Conservation (phyloP, 768 basidiomycete species). For the Jaapia argillacea region DNA sequence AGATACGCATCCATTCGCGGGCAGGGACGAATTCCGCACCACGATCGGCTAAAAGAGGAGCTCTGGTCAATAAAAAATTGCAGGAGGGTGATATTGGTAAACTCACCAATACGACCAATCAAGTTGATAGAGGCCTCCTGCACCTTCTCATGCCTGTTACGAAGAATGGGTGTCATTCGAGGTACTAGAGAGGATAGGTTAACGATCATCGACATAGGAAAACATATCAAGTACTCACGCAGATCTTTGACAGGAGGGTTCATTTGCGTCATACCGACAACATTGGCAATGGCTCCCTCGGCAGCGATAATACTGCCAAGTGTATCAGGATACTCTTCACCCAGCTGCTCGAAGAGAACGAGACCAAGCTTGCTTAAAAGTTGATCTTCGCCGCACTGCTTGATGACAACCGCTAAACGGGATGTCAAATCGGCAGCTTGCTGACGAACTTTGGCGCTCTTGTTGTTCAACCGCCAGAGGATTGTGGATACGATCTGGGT, state of each 20-base stretch:
- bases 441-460: constrained; percentile 97
- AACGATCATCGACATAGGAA: constrained; percentile 7
- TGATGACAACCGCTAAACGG: constrained; percentile 95
- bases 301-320: constrained; percentile 99
- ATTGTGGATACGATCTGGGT: constrained; percentile 99
- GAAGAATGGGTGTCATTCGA: constrained; percentile 99
- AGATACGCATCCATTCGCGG: constrained; percentile 99
- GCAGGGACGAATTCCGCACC: constrained; percentile 98
- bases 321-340: constrained; percentile 99
- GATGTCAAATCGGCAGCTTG: constrained; percentile 98
- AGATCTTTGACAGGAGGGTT: constrained; percentile 99
- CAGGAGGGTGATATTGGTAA: neutral
- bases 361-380: constrained; percentile 92
- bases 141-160: constrained; percentile 98
- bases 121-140: constrained; percentile 99
- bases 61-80: constrained; percentile 4
- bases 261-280: constrained; percentile 99
- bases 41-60: constrained; percentile 63
- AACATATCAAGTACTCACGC: constrained; percentile 42
- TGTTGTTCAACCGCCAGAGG: constrained; percentile 98
- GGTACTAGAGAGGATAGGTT: constrained; percentile 52
- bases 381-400: constrained; percentile 96
- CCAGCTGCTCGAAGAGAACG: constrained; percentile 95
- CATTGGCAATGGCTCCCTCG: constrained; percentile 97
- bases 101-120: constrained; percentile 85